Base-by-base conservation (phyloP, 139 green algal genomes). In the Diplosphaera chodatii region DNA sequence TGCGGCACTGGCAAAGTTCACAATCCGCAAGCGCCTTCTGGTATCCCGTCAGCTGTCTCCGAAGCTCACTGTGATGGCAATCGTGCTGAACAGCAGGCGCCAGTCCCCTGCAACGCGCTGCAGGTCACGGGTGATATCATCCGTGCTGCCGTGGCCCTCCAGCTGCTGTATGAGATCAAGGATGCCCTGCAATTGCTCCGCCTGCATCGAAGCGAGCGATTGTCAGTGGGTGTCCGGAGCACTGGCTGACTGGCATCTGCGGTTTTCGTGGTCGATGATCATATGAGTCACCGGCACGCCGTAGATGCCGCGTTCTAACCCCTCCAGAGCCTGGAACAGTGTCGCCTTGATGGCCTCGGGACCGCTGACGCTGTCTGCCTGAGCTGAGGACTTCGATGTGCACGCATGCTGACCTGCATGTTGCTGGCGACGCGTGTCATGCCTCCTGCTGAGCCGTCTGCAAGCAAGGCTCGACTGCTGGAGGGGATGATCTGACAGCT, bases 41-140 rank as follows among this genome's bases (percentile, higher is more conserved):
- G 13, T 48, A 8, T 8, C 37, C 37, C 37, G 37, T 13, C 37
- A 48, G 10, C 8, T 48, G 72, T 28, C 30, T 4, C 22, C 15
- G 2, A 13, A 1, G 33, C 85, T 4, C 63, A 89, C 86, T 67
- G 80, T 87, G 63, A 96, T 94, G 18, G 68, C 80, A 40, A 96
- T 89, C 27, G 91, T 94, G 5, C 81, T 91, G 78, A 89, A 96
- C 21, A 95, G 73, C 63, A 96, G 77, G 25, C 59, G 66, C 91
- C 89, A 96, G 0, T 80, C 73, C 0, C 90, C 90, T 0, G 67
- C 69, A 0, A 93, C 68, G 21, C 78, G 15, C 0, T 80, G 40
- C 32, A 91, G 32, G 48, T 85, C 27, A 15, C 76, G n/a, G 13
- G 76, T 85, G 10, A 85, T 82, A 1, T 69, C 55, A 8, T 64